phyloP scores from a whole-genome alignment of 1,284 basidiomycete species.

The Cutaneotrichosporon sp. region DNA sequence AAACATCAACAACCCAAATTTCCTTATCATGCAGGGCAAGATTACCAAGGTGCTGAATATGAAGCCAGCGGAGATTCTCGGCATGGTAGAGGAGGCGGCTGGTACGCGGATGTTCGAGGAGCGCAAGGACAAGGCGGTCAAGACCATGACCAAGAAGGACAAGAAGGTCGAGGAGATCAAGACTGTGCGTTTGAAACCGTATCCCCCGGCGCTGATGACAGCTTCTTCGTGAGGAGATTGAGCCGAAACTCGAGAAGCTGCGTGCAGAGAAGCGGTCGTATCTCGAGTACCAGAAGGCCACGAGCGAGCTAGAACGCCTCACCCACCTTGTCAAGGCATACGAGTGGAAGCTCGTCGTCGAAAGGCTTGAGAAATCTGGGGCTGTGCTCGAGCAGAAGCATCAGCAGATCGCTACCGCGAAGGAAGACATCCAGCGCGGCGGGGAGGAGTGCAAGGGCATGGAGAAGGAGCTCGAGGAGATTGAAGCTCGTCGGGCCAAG shows the following conservation, averaged over 20 bases:
- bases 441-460: slow-evolving; percentile 54
- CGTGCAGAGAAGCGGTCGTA: slow-evolving; percentile 85
- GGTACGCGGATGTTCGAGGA: slow-evolving; percentile 99
- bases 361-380: slow-evolving; percentile 52
- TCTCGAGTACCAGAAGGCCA: slow-evolving; percentile 85
- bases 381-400: slow-evolving; percentile 42
- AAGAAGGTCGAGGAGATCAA: slow-evolving; percentile 91
- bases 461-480: slow-evolving; percentile 59
- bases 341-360: slow-evolving; percentile 75
- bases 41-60: slow-evolving; percentile 98
- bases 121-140: slow-evolving; percentile 92
- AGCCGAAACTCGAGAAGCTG: slow-evolving; percentile 87
- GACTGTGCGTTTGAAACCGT: slow-evolving; percentile 44
- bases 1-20: slow-evolving; percentile 99
- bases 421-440: slow-evolving; percentile 47
- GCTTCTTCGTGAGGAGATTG: slow-evolving; percentile 84
- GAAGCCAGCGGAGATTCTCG: slow-evolving; percentile 95
- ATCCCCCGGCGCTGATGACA: slow-evolving; percentile 16
- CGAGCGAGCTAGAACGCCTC: slow-evolving; percentile 83
- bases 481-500: slow-evolving; percentile 59
- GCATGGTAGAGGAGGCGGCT: slow-evolving; percentile 98
- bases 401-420: slow-evolving; percentile 37
- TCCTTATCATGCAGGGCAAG: slow-evolving; percentile 98
- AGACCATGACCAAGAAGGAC: slow-evolving; percentile 97
- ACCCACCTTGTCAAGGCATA: slow-evolving; percentile 78